Conservation (phyloP, 345 rosid species). For the Abelmoschus esculentus region DNA sequence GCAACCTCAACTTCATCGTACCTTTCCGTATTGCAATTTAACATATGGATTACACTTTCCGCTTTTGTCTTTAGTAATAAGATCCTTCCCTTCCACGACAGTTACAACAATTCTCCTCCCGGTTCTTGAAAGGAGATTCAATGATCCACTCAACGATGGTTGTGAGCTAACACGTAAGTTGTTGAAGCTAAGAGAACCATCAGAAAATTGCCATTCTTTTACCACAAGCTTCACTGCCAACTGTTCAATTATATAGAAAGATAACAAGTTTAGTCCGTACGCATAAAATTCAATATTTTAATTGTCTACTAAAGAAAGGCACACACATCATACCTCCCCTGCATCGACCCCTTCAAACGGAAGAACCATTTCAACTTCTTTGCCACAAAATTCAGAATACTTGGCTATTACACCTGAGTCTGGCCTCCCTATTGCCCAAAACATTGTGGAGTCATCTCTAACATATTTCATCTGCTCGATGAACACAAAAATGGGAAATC, state of each 20-base stretch:
- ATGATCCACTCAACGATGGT: slow-evolving; percentile 42
- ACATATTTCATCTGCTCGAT: slow-evolving; percentile 60
- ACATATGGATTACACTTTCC: slow-evolving; percentile 73
- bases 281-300: neutral
- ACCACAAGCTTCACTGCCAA: slow-evolving; percentile 65
- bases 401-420: slow-evolving; percentile 59
- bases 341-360: slow-evolving; percentile 79
- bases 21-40: slow-evolving; percentile 92
- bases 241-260: slow-evolving; percentile 29
- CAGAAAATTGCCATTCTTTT: slow-evolving; percentile 97
- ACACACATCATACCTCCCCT: slow-evolving; percentile 53
- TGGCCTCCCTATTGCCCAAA: slow-evolving; percentile 85
- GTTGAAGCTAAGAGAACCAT: slow-evolving; percentile 68
- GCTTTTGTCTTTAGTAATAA: slow-evolving; percentile 46
- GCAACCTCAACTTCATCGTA: slow-evolving; percentile 15
- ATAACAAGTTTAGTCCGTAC: neutral
- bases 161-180: slow-evolving; percentile 31
- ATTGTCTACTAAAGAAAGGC: neutral
- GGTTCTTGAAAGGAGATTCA: slow-evolving; percentile 48
- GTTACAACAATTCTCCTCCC: slow-evolving; percentile 64
- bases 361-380: slow-evolving; percentile 78
- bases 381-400: slow-evolving; percentile 70
- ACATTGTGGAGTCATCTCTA: slow-evolving; percentile 75
- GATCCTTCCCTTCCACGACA: slow-evolving; percentile 62
- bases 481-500: slow-evolving; percentile 5